phyloP scores from a whole-genome alignment of 176 grass and related monocot species.

The Hyparrhenia diplandra region DNA sequence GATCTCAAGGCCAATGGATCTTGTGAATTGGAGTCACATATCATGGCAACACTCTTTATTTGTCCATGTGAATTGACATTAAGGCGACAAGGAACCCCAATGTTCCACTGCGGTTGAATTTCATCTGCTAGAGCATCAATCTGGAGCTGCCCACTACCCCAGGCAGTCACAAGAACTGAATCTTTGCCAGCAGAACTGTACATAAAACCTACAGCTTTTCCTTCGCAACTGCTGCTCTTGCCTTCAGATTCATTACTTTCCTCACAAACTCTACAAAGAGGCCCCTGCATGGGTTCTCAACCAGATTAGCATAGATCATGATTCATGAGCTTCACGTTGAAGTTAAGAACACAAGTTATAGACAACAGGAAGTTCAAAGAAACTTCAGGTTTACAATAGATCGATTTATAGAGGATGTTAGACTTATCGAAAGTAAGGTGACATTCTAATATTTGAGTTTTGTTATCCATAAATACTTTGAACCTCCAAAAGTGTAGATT shows the following conservation, averaged over 20 bases:
- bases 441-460: neutral
- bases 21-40: slow-evolving; percentile 59
- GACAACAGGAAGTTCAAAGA: neutral
- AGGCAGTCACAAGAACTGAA: slow-evolving; percentile 83
- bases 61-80: slow-evolving; percentile 54
- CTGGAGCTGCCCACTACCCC: slow-evolving; percentile 70
- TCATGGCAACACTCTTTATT: slow-evolving; percentile 85
- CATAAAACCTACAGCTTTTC: slow-evolving; percentile 72
- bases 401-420: neutral
- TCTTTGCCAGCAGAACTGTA: slow-evolving; percentile 89
- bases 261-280: slow-evolving; percentile 71
- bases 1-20: slow-evolving; percentile 38
- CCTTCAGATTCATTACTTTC: slow-evolving; percentile 51
- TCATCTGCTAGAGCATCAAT: slow-evolving; percentile 96
- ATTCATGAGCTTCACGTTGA: slow-evolving; percentile 3
- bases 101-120: slow-evolving; percentile 85
- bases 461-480: neutral
- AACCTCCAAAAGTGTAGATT: neutral
- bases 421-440: neutral
- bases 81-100: slow-evolving; percentile 46
- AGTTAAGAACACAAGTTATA: slow-evolving; percentile 1
- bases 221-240: slow-evolving; percentile 45
- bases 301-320: slow-evolving; percentile 9
- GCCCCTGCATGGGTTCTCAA: slow-evolving; percentile 62
- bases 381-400: neutral